Base-by-base conservation (phyloP, 1,139 yeast species). In the Torulaspora globosa region DNA sequence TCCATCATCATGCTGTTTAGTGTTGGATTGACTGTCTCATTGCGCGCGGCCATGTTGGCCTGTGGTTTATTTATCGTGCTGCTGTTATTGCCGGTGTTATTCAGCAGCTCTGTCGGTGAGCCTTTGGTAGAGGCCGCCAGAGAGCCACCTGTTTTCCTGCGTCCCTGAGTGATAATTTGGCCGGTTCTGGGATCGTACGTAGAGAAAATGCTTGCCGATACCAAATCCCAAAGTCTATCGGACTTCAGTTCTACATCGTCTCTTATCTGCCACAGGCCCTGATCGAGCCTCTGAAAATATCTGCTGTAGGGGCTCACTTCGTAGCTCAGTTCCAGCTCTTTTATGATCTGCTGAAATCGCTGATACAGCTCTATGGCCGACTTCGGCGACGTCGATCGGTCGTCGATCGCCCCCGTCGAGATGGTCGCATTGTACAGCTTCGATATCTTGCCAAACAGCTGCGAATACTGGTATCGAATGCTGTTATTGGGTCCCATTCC, bases 301-400 rank as follows among this genome's bases (percentile, higher is more conserved):
- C 55, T 58, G n/a, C 57, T 52, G 46, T 65, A 64, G 11, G 67
- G 66, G 29, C 63, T 57, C 0, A 51, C 55, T 26, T 59, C 65
- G 46, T 51, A 58, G 36, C 65, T 58, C 34, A 63, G 48, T 31
- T 59, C 60, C 36, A 65, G 44, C 44, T 61, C 66, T 43, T 58
- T 59, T 8, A 64, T 46, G 6, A 64, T 63, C 46, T 62, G 66
- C 39, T 57, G 61, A 40, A 65, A 64, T 31, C 65, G 51, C 48
- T 63, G 66, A 46, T 55, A 64, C 29, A 65, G 48, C 46, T 64
- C 68, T 15, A 63, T 62, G 19, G 64, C 55, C 1, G 65, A 59
- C 44, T 62, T 63, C 10, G 64, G 64, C 11, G 64, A 57, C 5
- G 61, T 58, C 3, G 66, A 54, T 30, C 52, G 54, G 36, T 60